Conservation (phyloP, 2,329 filamentous ascomycete species). For the Claviceps paspali region DNA sequence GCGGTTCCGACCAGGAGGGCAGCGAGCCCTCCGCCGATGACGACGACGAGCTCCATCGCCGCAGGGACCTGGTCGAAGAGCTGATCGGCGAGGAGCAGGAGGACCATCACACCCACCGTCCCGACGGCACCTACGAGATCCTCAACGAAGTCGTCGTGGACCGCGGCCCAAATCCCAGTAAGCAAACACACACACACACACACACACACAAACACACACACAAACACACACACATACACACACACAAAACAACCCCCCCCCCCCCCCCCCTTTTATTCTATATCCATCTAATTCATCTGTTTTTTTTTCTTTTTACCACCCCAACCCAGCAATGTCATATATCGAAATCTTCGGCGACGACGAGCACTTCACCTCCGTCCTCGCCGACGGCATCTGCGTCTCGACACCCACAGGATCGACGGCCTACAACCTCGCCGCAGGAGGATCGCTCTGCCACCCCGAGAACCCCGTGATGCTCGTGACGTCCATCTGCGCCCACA, state of each 20-base stretch:
- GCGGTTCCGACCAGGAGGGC: constrained; percentile 7
- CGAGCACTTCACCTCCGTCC: constrained; percentile 85
- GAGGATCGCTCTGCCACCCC: constrained; percentile 87
- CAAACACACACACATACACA: too few relatives aligned
- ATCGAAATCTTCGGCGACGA: constrained; percentile 91
- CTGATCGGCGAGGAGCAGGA: constrained; percentile 75
- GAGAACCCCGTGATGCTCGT: constrained; percentile 94
- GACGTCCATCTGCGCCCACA: constrained; percentile 89
- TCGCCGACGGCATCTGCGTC: constrained; percentile 85
- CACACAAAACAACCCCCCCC: too few relatives aligned
- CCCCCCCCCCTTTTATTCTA: too few relatives aligned
- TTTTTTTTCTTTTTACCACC: background rate
- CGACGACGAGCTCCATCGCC: constrained; percentile 22
- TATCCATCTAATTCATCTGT: too few relatives aligned
- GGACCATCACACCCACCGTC: constrained; percentile 70
- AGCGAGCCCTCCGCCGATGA: constrained; percentile 20
- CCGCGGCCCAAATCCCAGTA: constrained; percentile 80
- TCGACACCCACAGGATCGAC: constrained; percentile 91
- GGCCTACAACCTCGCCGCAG: constrained; percentile 88
- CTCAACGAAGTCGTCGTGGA: constrained; percentile 96
- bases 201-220: too few relatives aligned
- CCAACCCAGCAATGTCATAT: constrained; percentile 62
- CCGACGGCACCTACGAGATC: constrained; percentile 75
- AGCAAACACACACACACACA: too few relatives aligned
- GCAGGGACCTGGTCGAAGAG: constrained; percentile 70